Evolutionary conservation across 768 basidiomycete species (phyloP), one percentile per base, ranked within the genome.

Genomic region (Boletus subparvulus): DNA sequence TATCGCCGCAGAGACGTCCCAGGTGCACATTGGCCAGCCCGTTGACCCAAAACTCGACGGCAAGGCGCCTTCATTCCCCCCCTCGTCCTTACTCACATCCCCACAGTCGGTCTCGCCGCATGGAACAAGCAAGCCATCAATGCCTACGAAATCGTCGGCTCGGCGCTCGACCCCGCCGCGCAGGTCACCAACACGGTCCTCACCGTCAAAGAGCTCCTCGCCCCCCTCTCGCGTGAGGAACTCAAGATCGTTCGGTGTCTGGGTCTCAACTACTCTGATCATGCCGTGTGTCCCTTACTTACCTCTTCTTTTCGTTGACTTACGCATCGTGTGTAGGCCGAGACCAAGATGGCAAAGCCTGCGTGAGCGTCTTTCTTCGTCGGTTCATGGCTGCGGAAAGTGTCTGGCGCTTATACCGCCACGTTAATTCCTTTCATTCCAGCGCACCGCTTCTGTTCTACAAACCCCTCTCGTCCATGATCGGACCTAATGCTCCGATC

Each of bases 181-280:
- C 81, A 84, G 59, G 78, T 93, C 21, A 83, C 87, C 16, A 74
- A 74, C 54, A 83, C 76, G 21, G 69, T 87, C 0, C 74, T 92
- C 43, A 91, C 89, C 4, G 89, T 91, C 41, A 81, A 85, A 67
- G 76, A 81, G 41, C 81, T 93, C 37, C 79, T 93, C 17, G 75
- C 83, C 3, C 90, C 90, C 12, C 77, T 93, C 26, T 78, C 87
- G 10, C 75, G 80, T 41, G 82, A 86, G 58, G 78, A 90, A 65
- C 77, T 91, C 59, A 83, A 82, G 58, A 73, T 86, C 3, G 88
- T 90, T 28, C 81, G 90, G 12, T 91, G 89, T 71, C 73, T 93
- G 13, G 90, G 90, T 0, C 73, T 93, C 47, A 93, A 93, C 68
- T 93, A 93, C 66, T 80, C 81, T n/a, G 90, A 92, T 63, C 90